Evolutionary conservation across 805 yeast genomes (phyloP).

Genomic region (Candida lessepsii): DNA sequence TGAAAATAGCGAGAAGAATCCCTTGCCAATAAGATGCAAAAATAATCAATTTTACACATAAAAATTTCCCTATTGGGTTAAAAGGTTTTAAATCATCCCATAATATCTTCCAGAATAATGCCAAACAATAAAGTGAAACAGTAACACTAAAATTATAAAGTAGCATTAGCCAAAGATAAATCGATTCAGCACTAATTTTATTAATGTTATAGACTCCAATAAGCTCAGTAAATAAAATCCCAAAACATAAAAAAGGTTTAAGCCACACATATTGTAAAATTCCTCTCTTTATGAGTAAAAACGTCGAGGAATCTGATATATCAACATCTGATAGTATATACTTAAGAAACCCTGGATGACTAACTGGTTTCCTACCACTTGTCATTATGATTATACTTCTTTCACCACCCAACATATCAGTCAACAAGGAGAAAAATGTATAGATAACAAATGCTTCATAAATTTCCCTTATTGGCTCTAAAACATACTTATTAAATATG

Average conservation of each 20-base stretch:
- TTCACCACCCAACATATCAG: constrained; percentile 89
- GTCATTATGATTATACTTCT: constrained; percentile 71
- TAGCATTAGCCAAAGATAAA: constrained; percentile 63
- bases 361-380: constrained; percentile 68
- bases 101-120: constrained; percentile 91
- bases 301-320: constrained; percentile 81
- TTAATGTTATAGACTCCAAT: constrained; percentile 52
- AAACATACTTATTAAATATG: constrained; percentile 42
- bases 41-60: constrained; percentile 89
- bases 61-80: constrained; percentile 87
- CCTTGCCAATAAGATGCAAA: constrained; percentile 99
- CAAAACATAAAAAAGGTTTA: constrained; percentile 75
- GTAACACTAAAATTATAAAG: constrained; percentile 80
- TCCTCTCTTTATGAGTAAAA: constrained; percentile 75
- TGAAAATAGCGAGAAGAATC: constrained; percentile 52
- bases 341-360: constrained; percentile 60
- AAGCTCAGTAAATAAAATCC: constrained; percentile 47
- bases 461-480: constrained; percentile 79
- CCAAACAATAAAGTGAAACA: constrained; percentile 77
- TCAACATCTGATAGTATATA: constrained; percentile 59
- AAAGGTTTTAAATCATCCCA: constrained; percentile 72
- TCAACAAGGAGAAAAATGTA: constrained; percentile 82
- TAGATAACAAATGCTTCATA: constrained; percentile 96
- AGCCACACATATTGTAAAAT: constrained; percentile 94
- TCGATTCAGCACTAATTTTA: constrained; percentile 45